Base-by-base conservation (phyloP, 1,139 yeast genomes). In the Waltiozyma sp. region DNA sequence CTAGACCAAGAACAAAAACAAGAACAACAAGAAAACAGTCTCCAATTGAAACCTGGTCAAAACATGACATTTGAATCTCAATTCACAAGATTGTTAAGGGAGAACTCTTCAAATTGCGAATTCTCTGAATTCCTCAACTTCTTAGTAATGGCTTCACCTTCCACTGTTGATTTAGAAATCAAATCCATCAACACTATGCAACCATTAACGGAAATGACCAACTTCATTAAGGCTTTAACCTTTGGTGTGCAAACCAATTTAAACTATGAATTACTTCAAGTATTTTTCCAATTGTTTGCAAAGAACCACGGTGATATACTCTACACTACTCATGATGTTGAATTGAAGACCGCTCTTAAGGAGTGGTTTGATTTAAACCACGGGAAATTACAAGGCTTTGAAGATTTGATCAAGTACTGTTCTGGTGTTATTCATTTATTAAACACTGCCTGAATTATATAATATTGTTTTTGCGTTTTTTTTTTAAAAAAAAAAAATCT, bases 261-360 rank as follows among this genome's bases (percentile, higher is more conserved):
- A 23, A 77, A 89, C 62, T 80, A 71, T 54, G 96, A 87, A 33
- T 43, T 56, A 15, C 33, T 51, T 13, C 69, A 88, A 58, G 95
- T 95, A 0, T 75, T 88, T 62, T 78, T 86, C 72, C 69, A 80
- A 18, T 72, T 87, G 69, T 70, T 88, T 47, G 69, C 87, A 49
- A 77, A 77, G 57, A 73, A 72, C 42, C 98, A 93, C 59, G 91
- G 91, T 19, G 98, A 91, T 61, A 79, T 86, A 7, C 64, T 89
- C 26, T 76, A 79, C 51, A 69, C 64, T 28, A 66, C 69, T 45
- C 58, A 62, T 38, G 60, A 61, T 16, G 72, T 68, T 50, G 57
- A 49, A 4, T 63, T 79, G 34, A 63, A 62, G 37, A 60, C 57
- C 1, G 72, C 76, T 1, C 61, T 87, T 40, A 64, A 64, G 14